phyloP scores from a whole-genome alignment of 2,329 filamentous ascomycete genomes.

The Stemphylium beticola region DNA sequence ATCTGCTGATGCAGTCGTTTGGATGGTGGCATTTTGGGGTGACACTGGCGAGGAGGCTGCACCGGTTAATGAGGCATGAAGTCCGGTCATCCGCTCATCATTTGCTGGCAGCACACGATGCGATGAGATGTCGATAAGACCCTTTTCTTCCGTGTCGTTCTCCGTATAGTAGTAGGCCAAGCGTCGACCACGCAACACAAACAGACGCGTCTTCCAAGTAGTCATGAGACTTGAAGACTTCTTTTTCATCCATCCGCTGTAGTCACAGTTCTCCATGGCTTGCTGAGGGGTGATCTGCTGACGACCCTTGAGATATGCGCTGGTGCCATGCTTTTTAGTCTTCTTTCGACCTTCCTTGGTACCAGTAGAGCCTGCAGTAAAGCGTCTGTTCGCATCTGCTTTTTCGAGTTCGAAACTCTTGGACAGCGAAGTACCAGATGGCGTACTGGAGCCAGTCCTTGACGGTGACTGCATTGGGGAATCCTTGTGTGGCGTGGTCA shows the following conservation, averaged over 20 bases:
- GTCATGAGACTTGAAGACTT: slow-evolving; percentile 95
- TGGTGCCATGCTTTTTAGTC: slow-evolving; percentile 92
- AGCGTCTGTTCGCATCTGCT: slow-evolving; percentile 54
- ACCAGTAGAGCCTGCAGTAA: slow-evolving; percentile 53
- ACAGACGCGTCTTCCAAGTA: slow-evolving; percentile 96
- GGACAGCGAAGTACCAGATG: slow-evolving; percentile 62
- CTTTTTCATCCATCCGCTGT: slow-evolving; percentile 99
- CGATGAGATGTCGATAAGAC: slow-evolving; percentile 95
- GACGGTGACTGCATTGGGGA: slow-evolving; percentile 67
- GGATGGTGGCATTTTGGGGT: slow-evolving; percentile 51
- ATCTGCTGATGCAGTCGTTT: slow-evolving; percentile 50
- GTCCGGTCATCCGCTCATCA: slow-evolving; percentile 84
- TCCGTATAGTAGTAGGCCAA: slow-evolving; percentile 97
- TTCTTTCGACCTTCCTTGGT: slow-evolving; percentile 45
- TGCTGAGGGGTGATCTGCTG: slow-evolving; percentile 81
- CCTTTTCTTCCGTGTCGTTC: slow-evolving; percentile 88
- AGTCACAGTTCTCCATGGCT: slow-evolving; percentile 86
- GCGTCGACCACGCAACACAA: slow-evolving; percentile 88
- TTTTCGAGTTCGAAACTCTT: slow-evolving; percentile 82
- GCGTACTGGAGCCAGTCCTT: slow-evolving; percentile 76
- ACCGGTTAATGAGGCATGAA: slow-evolving; percentile 91
- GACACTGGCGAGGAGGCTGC: slow-evolving; percentile 73
- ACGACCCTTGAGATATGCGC: slow-evolving; percentile 87
- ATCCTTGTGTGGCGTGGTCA: slow-evolving; percentile 57
- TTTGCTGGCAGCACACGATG: slow-evolving; percentile 96